These are phyloP conservation scores for Phytophthora boehmeriae DNA, from an alignment of 352 stramenopile genomes.

Conservation along the genomic window DNA sequence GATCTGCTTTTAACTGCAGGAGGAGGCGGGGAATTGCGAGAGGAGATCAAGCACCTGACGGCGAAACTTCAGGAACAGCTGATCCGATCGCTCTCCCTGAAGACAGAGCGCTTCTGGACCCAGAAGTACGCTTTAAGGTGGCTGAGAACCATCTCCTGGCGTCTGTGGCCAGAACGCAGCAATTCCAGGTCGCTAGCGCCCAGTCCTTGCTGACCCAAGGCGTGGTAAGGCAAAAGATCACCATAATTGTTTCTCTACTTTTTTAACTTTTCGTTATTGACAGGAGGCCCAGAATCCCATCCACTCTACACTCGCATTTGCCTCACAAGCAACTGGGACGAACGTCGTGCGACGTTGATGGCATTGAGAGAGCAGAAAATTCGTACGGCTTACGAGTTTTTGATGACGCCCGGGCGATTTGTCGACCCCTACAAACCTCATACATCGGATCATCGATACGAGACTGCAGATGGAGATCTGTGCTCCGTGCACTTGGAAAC, in stretches of 20 bases:
- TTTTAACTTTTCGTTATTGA: background rate
- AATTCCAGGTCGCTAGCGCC: conserved; percentile 25
- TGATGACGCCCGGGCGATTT: conserved; percentile 11
- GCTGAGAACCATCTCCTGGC: conserved; percentile 2
- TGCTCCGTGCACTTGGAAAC: conserved; percentile 23
- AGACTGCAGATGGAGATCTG: conserved; percentile 35
- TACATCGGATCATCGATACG: conserved; percentile 26
- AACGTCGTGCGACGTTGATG: conserved; percentile 25
- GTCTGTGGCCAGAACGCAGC: conserved; percentile 8
- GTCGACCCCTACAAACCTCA: conserved; percentile 10
- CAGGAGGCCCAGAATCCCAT: conserved; percentile 20
- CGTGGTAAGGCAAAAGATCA: conserved; percentile 2
- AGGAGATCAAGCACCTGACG: background rate
- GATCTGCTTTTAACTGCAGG: background rate
- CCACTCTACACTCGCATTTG: conserved; percentile 36
- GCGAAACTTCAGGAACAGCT: background rate
- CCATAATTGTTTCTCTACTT: background rate
- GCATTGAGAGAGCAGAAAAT: conserved; percentile 27
- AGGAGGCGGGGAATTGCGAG: background rate
- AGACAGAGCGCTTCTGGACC: background rate
- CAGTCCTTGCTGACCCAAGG: conserved; percentile 33
- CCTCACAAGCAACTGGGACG: conserved; percentile 15
- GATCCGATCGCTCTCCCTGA: conserved; percentile 1
- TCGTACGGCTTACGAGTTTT: conserved; percentile 21
- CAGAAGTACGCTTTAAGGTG: background rate